Base-by-base conservation (phyloP, 75 land plant genomes). In the Picea sitchensis region DNA sequence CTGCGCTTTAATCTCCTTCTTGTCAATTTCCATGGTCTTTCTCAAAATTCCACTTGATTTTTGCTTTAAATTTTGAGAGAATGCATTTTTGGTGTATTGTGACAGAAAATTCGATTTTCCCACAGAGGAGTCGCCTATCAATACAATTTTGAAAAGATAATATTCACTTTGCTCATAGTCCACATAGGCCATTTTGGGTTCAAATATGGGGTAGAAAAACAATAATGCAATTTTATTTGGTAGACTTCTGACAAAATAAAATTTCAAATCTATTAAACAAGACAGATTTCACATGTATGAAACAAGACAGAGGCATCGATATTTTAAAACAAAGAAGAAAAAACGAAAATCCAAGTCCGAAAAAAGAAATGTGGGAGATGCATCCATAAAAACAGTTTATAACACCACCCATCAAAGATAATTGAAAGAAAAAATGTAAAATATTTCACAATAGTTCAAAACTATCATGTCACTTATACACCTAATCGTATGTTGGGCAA, bases 1-100 rank as follows among this genome's bases (percentile, higher is more conserved):
- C 60, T 85, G 81, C 20, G 76, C 78, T 56, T 85, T 85, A 65
- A 85, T 84, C 12, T 85, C 80, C 77, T 85, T 85, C 31, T 81
- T 47, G 9, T 47, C 51, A 56, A 84, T 84, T 51, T 75, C 76
- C 82, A 86, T 76, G 59, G 67, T 86, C 82, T 84, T 82, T n/a
- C 82, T 84, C 79, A 86, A 61, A 86, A 86, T 78, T 86, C 86
- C 59, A 86, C 87, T 6, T 82, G 60, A 86, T 86, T 23, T 86
- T 86, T 13, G 82, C 82, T 73, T 84, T 84, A 2, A 84, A 75
- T 84, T 84, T 5, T 54, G 56, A 77, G 65, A 31, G 75, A 86
- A 86, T 44, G 83, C 87, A 21, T 78, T 83, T 23, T 85, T 44
- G 30, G 75, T 36, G 23, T 78, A 83, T 30, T 78, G 41, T 11